Base-by-base conservation (phyloP, 768 basidiomycete genomes). In the Clathrus columnatus region DNA sequence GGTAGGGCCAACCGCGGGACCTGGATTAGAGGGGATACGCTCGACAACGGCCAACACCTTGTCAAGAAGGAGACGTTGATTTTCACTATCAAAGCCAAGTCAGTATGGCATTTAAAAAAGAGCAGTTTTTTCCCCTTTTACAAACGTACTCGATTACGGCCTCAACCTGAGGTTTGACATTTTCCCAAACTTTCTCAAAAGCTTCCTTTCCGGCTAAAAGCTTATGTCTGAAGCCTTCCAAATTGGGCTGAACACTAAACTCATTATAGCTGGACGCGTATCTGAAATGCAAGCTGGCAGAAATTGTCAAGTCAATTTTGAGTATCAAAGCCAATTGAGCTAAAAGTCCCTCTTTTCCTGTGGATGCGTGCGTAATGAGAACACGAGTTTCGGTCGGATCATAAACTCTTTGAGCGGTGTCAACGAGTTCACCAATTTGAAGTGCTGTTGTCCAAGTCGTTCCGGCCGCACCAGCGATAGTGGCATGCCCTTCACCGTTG, bases 381-480 rank as follows among this genome's bases (percentile, higher is more conserved):
- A 99, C 74, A 63, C 96, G 88, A 50, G 95, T 98, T 71, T 99
- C 96, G 20, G 89, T 80, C 24, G 81, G 81, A 68, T 99, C 96
- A 66, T 82, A 93, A 50, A 94, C 91, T 59, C 92, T 82, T 67
- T 95, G 91, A 0, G 96, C 91, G 2, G 94, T 98, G 69, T 98
- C 96, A 47, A 98, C 87, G 50, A 99, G 86, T 69, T 99, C 95
- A 57, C 96, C 96, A 41, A 99, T 89, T 69, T 99, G 96, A 23
- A 99, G 79, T 4, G 91, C 89, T 0, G 95, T 98, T 0, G 91
- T 90, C 96, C 96, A 99, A 85, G 98, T 95, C 18, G 94, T 98
- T 27, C 96, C 96, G 64, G 91, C 87, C 1, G 93, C 96, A 30
- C 96, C 96, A 0, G 96, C 95, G 60, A 99, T 96, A n/a, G 95